A percentile compares a stretch with the other conserved stretches of the same genome.
Conservation (phyloP, 1,284 basidiomycete genomes). For the Fistulinella cinereoalba region DNA sequence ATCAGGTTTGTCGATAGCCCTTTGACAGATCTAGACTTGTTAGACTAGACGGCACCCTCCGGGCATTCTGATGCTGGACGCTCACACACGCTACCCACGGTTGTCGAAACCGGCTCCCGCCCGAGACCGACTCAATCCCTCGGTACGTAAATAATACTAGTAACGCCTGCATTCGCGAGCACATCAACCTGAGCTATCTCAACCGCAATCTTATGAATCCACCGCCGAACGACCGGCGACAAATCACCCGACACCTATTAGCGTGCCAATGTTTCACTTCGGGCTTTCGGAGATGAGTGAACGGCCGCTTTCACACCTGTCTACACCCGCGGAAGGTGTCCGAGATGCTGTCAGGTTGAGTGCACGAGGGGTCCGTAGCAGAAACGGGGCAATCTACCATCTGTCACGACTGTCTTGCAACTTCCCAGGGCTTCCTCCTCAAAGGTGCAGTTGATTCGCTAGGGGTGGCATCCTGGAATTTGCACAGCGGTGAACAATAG, state of each 20-base stretch:
- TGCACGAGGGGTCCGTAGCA: conserved; percentile 6
- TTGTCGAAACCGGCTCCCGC: conserved; percentile 4
- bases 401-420: conserved; percentile 13
- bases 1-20: not conserved
- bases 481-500: too few species aligned
- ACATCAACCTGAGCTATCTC: not conserved
- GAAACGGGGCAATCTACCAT: conserved; percentile 11
- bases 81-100: conserved; percentile 11
- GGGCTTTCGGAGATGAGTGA: conserved; percentile 3
- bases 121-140: not conserved
- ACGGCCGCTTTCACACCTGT: too few species aligned
- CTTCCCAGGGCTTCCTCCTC: conserved; percentile 66
- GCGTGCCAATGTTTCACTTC: conserved; percentile 7
- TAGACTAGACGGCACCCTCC: not conserved
- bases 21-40: conserved; percentile 10
- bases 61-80: not conserved
- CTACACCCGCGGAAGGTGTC: conserved; percentile 14
- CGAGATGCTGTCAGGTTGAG: conserved; percentile 7
- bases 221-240: too few species aligned
- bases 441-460: conserved; percentile 49
- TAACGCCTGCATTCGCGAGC: not conserved
- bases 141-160: conserved; percentile 7
- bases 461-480: conserved; percentile 45
- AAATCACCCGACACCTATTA: too few species aligned
- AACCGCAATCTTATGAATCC: not conserved